Evolutionary conservation across 2,329 filamentous ascomycete species (phyloP), one percentile per base, ranked within the genome.

Genomic region (Zymoseptoria crescenta): DNA sequence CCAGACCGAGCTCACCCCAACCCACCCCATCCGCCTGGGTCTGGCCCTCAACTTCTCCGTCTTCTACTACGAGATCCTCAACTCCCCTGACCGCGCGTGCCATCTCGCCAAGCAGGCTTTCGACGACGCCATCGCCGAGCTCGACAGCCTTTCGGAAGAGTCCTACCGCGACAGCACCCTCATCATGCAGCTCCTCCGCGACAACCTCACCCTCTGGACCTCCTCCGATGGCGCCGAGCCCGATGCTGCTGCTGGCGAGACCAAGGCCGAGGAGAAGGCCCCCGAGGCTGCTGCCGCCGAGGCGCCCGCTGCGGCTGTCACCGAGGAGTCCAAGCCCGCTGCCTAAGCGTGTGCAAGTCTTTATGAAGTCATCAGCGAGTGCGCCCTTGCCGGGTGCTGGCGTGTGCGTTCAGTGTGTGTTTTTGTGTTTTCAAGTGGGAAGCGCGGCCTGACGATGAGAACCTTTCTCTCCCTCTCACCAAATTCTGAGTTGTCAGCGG

Each of bases 51-150:
- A 96, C 88, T 96, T 97, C 86, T 96, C 92, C 66, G 93, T 96
- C 73, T 96, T 96, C 84, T 96, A 96, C 86, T 96, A 96, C 80
- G 94, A 96, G 85, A 96, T 96, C 76, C 83, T 96, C 75, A 97
- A 96, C 87, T 95, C 92, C 41, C 93, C 92, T 73, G 92, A 96
- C 79, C 91, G 89, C 75, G 93, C 93, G 74, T 97, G 93, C 86
- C 93, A 97, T 77, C 87, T 97, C 68, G 93, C 93, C 79, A 97
- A 97, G 87, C 93, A 97, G 83, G 93, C 94, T 55, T 97, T 97
- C 74, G 93, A 97, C 76, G 93, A 96, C 77, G 93, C 93, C 73
- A 96, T 97, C 76, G 93, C 93, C 74, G 92, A 97, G 86, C 91
- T 97, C 71, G 93, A 97, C 83, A 96, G 91, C 55, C 84, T 97